Evolutionary conservation across 495 filamentous ascomycete genomes (phyloP), one percentile per base, ranked within the genome.

Genomic region (Hypoxylon crocopeplum): DNA sequence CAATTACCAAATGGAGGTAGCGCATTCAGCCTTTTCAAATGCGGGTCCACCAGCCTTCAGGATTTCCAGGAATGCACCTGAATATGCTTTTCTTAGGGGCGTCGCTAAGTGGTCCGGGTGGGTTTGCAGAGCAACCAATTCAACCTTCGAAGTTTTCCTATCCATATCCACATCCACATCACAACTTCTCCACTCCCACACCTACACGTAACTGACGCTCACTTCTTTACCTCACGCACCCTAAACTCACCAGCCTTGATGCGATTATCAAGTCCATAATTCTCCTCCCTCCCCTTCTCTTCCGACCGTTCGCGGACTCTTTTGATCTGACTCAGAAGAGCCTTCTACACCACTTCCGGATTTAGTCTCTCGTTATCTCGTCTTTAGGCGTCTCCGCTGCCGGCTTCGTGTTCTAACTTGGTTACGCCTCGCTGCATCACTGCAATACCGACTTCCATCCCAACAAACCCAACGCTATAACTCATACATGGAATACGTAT

Each of bases 271-370:
- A 54, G 7, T 34, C 17, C 12, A 8, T 25, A 1, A 24, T 38
- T 24, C 37, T 34, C 41, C 36, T 49, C 47, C 16, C 11, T 16
- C 21, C 29, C 25, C 17, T 16, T 38, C 42, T 50, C 37, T 24
- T 25, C 27, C 21, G 25, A 20, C 19, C 34, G n/a, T 25, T 25
- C 41, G 20, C 22, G 20, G 48, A 50, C 51, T 52, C 56, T 50
- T 49, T 59, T 58, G 27, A 53, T 54, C 32, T 12, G 2, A 15
- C 39, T 54, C 47, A 49, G 47, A 56, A 53, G 52, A 54, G 48
- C 41, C 15, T 48, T 40, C 30, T 24, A 48, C 48, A 15, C 48
- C 48, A n/a, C n/a, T 3, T 20, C 27, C 45, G 53, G 22, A 47
- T 33, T 47, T 48, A 24, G 24, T 17, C 42, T n/a, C 27, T 41